Base-by-base conservation (phyloP, 2,329 filamentous ascomycete species). In the Botrytis sinoallii region DNA sequence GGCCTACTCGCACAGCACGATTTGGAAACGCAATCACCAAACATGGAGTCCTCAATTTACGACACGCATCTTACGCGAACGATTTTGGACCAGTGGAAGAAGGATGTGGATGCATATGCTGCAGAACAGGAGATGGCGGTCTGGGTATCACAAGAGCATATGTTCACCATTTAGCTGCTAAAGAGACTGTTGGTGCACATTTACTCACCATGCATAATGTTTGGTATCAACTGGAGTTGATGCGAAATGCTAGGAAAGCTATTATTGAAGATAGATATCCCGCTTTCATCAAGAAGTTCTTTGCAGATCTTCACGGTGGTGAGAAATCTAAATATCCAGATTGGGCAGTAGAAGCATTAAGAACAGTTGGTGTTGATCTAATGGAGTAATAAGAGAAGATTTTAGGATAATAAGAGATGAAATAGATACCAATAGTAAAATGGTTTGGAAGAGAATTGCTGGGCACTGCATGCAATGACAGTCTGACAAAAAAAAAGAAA, bases 21-120 rank as follows among this genome's bases (percentile, higher is more conserved):
- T 99, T 99, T 81, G 96, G 97, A 74, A 98, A 98, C 81, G 96
- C 95, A 55, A 89, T 99, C 74, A 98, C 95, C 3, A 88, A 89
- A 73, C 79, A 86, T 60, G 97, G 96, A 18, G 89, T 93, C n/a
- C 84, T 98, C 64, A 98, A 97, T 81, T 85, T 99, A 65, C 91
- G 93, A 75, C 91, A 95, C 81, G 88, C 91, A 40, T 86, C 86
- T 63, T 98, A 90, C 80, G 90, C 93, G 0, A 84, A 88, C 75
- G 95, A 98, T 83, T 97, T 97, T 81, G 85, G 88, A 0, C 93
- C 95, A 0, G 88, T 99, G 52, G 94, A 98, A 81, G 88, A 92
- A 72, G 93, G 89, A 22, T 99, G 96, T 81, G 88, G 86, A 12
- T 99, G 96, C 81, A 86, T 87, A 52, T 93, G 91, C 84, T 99